Evolutionary conservation across 2,329 filamentous ascomycete genomes (phyloP).

Genomic region (Sphaerostilbella broomeana): DNA sequence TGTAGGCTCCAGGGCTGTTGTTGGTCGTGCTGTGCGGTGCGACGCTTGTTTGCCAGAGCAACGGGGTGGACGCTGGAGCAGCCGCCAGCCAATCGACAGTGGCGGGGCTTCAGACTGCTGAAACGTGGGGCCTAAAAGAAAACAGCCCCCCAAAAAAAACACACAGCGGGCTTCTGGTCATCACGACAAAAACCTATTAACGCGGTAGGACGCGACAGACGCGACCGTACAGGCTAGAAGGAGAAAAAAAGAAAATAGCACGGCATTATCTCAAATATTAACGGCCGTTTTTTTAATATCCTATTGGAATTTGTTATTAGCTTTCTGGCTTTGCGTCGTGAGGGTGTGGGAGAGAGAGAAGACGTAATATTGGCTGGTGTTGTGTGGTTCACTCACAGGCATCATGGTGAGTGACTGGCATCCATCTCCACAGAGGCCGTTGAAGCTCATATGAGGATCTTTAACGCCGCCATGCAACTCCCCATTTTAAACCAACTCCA

Average conservation of each 20-base stretch:
- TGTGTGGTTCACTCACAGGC: slow-evolving; percentile 3
- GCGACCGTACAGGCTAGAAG: slow-evolving; percentile 13
- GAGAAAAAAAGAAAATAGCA: too few relatives aligned
- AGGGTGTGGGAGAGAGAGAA: not conserved
- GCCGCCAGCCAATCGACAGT: slow-evolving; percentile 7
- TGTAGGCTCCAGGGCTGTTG: too few relatives aligned
- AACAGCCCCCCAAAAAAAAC: not conserved
- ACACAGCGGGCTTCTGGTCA: not conserved
- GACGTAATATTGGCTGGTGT: too few relatives aligned
- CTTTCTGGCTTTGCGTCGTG: not conserved
- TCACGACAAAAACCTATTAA: slow-evolving; percentile 30
- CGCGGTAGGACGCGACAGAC: slow-evolving; percentile 26
- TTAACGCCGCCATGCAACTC: not conserved
- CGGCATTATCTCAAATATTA: too few relatives aligned
- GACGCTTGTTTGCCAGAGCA: slow-evolving; percentile 20
- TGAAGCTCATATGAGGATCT: too few relatives aligned
- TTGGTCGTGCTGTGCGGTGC: not conserved
- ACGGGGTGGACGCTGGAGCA: slow-evolving; percentile 13
- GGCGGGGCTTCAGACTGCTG: slow-evolving; percentile 6
- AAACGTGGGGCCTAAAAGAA: not conserved
- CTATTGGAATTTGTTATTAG: not conserved
- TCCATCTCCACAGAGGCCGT: not conserved
- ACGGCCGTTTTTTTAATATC: too few relatives aligned
- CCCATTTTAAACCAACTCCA: not conserved
- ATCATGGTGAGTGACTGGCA: slow-evolving; percentile 9